Evolutionary conservation across 2,329 filamentous ascomycete species (phyloP).

Genomic region (Ophiostoma ips): DNA sequence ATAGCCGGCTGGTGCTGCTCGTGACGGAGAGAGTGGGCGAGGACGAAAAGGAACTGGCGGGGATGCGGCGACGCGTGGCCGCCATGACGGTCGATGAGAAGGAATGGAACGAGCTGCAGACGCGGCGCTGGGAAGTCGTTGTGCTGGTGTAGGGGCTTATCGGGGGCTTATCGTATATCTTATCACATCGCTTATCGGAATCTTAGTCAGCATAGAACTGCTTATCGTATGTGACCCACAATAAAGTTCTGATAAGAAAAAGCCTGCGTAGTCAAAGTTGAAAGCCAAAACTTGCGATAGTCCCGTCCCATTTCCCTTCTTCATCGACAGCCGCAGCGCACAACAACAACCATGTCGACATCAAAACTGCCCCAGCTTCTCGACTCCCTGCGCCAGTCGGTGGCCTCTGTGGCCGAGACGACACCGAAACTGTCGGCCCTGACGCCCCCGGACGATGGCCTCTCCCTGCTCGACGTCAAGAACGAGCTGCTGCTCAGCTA

Average conservation of each 20-base stretch:
- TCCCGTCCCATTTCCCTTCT: background rate
- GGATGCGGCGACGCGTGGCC: background rate
- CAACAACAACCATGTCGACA: slow-evolving; percentile 16
- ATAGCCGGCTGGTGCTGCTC: background rate
- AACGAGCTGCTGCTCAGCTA: slow-evolving; percentile 96
- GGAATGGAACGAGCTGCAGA: background rate
- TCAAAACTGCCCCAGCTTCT: slow-evolving; percentile 31
- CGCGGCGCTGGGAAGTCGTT: background rate
- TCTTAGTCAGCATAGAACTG: background rate
- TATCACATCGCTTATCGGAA: too few species aligned
- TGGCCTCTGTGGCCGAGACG: slow-evolving; percentile 51
- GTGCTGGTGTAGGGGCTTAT: background rate
- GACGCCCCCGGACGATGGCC: slow-evolving; percentile 66
- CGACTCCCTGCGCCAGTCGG: slow-evolving; percentile 41
- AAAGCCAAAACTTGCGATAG: background rate
- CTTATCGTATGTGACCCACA: slow-evolving; percentile 5
- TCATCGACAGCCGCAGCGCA: background rate
- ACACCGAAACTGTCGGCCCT: slow-evolving; percentile 49
- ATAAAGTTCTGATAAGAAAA: slow-evolving; percentile 9
- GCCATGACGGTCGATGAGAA: background rate
- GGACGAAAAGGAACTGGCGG: background rate
- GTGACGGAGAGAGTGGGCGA: background rate
- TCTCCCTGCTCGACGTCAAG: slow-evolving; percentile 89
- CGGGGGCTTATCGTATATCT: too few species aligned
- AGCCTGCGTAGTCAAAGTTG: background rate